These are phyloP conservation scores for Silene uniflora DNA, from an alignment of 148 eudicot genomes.

Conservation along the genomic window DNA sequence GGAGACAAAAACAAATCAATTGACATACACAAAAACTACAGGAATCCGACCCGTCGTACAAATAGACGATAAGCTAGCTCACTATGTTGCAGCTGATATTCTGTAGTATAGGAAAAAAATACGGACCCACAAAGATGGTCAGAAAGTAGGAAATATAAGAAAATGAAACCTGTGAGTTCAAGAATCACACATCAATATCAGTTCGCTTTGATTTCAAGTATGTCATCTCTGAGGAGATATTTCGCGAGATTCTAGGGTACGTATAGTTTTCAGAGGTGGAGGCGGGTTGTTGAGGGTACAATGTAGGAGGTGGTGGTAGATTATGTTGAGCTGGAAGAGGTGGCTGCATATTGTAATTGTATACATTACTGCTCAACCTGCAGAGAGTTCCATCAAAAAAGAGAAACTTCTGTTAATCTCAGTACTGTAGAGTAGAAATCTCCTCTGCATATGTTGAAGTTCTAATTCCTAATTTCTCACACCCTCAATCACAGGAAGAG, in stretches of 20 bases:
- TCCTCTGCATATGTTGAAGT: background rate
- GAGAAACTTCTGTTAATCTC: background rate
- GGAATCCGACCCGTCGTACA: background rate
- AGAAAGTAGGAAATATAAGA: background rate
- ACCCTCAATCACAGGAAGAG: too few species aligned
- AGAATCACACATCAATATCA: slow-evolving; percentile 67
- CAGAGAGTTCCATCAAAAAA: slow-evolving; percentile 16
- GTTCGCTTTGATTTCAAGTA: slow-evolving; percentile 64
- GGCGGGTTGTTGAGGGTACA: slow-evolving; percentile 84
- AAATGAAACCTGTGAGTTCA: background rate
- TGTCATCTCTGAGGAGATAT: slow-evolving; percentile 39
- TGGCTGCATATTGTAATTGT: slow-evolving; percentile 60
- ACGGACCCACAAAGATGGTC: background rate
- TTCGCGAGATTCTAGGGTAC: slow-evolving; percentile 51
- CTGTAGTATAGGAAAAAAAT: background rate
- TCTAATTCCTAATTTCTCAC: background rate
- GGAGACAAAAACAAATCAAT: background rate
- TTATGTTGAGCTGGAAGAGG: slow-evolving; percentile 89
- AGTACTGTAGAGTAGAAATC: background rate
- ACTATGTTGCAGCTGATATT: background rate
- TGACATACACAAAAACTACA: background rate
- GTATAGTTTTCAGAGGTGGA: slow-evolving; percentile 59
- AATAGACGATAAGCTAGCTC: too few species aligned
- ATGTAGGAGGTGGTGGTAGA: slow-evolving; percentile 83
- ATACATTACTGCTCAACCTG: slow-evolving; percentile 49